phyloP scores from a whole-genome alignment of 2,329 filamentous ascomycete species.

The Fusarium xyrophilum region DNA sequence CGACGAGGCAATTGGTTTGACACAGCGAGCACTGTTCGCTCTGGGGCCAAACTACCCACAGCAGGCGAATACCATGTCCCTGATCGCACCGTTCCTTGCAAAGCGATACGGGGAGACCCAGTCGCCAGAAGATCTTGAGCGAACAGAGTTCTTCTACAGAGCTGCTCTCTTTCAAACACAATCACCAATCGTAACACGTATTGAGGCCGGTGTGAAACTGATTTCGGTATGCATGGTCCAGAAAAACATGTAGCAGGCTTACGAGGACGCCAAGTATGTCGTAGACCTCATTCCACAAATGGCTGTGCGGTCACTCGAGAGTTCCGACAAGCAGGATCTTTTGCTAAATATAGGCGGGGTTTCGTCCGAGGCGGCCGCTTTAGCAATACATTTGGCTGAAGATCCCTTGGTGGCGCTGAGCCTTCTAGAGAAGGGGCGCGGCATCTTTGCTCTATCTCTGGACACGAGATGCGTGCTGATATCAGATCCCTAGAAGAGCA shows the following conservation, averaged over 20 bases:
- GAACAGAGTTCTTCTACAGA: background rate
- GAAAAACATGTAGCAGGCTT: background rate
- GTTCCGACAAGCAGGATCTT: background rate
- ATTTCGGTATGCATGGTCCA: background rate
- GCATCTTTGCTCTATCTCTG: background rate
- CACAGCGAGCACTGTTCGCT: background rate
- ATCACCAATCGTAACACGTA: background rate
- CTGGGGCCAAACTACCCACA: background rate
- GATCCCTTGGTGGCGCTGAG: background rate
- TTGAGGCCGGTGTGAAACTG: background rate
- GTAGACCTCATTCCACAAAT: background rate
- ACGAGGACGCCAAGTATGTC: background rate
- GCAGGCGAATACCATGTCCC: background rate
- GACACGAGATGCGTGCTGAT: background rate
- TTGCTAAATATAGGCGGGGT: background rate
- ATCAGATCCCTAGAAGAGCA: background rate
- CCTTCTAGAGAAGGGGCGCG: background rate
- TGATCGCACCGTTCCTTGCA: background rate
- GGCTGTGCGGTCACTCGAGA: background rate
- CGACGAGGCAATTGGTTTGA: background rate
- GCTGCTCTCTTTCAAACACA: background rate
- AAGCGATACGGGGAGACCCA: background rate
- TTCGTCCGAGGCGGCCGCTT: background rate
- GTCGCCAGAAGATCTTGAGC: background rate
- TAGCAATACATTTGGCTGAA: background rate